A percentile compares a stretch with the other conserved stretches of the same genome.
phyloP scores from a whole-genome alignment of 352 stramenopile genomes.

The Globisporangium ultimum region DNA sequence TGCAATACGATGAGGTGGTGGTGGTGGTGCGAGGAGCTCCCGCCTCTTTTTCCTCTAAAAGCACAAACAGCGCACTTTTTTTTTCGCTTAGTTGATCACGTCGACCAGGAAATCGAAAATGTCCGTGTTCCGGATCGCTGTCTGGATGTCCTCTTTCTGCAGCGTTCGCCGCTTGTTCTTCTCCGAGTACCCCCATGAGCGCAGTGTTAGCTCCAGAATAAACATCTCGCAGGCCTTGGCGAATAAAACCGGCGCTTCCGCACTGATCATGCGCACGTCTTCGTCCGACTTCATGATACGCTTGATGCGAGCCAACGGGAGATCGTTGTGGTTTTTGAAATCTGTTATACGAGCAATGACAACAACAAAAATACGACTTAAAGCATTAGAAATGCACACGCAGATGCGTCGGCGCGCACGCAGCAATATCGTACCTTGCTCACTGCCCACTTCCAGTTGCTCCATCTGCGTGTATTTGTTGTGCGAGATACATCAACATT shows the following conservation, averaged over 20 bases:
- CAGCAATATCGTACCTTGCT: conserved; percentile 73
- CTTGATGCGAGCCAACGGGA: conserved; percentile 92
- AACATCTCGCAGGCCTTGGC: conserved; percentile 95
- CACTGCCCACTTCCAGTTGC: conserved; percentile 88
- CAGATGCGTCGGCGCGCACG: conserved; percentile 53
- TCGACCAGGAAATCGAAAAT: conserved; percentile 93
- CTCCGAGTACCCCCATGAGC: conserved; percentile 88
- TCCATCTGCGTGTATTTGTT: conserved; percentile 86
- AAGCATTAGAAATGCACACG: conserved; percentile 54
- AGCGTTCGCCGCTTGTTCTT: conserved; percentile 91
- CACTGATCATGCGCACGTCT: conserved; percentile 93
- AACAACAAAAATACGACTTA: background rate
- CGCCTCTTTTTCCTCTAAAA: too few species aligned
- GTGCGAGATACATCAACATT: conserved; percentile 32
- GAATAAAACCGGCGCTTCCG: conserved; percentile 90
- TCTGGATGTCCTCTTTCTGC: conserved; percentile 88
- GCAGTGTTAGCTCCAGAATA: conserved; percentile 88
- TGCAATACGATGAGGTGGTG: too few species aligned
- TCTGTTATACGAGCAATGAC: conserved; percentile 20
- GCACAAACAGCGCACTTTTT: too few species aligned
- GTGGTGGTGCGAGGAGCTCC: too few species aligned
- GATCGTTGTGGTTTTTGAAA: conserved; percentile 82
- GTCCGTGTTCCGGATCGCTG: conserved; percentile 89
- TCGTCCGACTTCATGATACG: conserved; percentile 96
- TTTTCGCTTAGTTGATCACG: conserved; percentile 26